phyloP scores from a whole-genome alignment of 768 basidiomycete species.

The Pleurotus djamor region DNA sequence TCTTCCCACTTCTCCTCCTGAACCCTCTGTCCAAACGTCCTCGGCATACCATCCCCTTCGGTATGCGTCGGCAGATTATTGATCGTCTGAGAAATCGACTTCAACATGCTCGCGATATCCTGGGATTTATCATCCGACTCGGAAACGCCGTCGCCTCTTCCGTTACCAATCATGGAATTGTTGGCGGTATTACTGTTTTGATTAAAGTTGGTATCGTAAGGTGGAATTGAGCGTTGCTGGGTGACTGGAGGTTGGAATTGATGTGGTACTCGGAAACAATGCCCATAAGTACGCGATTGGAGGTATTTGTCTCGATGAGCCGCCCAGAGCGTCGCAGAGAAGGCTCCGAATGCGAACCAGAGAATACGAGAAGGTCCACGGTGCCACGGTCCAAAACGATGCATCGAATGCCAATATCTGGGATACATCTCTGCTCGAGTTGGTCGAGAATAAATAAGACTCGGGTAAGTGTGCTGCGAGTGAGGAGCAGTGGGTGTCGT shows the following conservation, averaged over 20 bases:
- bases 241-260: conserved; percentile 1
- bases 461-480: no score
- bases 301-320: conserved; percentile 34
- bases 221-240: neutral
- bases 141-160: neutral
- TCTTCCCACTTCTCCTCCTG: conserved; percentile 37
- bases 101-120: conserved; percentile 10
- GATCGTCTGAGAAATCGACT: conserved; percentile 22
- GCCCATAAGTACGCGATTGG: conserved; percentile 13
- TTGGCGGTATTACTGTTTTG: no score
- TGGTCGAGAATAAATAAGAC: neutral
- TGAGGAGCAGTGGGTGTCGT: no score
- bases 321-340: conserved; percentile 34
- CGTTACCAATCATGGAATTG: neutral
- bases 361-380: conserved; percentile 54
- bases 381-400: conserved; percentile 8
- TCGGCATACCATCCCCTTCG: conserved; percentile 6
- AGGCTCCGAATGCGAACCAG: conserved; percentile 69
- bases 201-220: no score
- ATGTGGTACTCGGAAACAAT: conserved; percentile 9
- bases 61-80: conserved; percentile 21
- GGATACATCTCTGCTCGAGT: neutral
- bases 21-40: conserved; percentile 15
- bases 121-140: neutral
- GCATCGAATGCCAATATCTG: neutral